phyloP scores from a whole-genome alignment of 2,329 filamentous ascomycete genomes.

The Aciculosporium take region DNA sequence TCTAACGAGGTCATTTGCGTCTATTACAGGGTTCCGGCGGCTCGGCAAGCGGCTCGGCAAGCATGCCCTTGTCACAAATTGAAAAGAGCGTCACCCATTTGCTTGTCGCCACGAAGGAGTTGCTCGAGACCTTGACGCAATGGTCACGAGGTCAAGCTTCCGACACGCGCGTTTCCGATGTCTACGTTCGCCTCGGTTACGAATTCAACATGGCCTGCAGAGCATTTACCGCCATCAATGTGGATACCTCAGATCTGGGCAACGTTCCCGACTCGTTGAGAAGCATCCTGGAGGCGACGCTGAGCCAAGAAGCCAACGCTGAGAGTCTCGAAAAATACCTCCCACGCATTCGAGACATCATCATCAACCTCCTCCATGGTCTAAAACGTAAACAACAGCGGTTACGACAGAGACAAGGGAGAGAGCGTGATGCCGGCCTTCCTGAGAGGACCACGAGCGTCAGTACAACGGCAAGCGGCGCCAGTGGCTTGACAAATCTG shows the following conservation, averaged over 20 bases:
- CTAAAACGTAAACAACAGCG: constrained; percentile 95
- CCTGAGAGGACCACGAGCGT: constrained; percentile 42
- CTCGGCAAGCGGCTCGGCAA: constrained; percentile 40
- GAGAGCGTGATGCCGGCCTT: constrained; percentile 35
- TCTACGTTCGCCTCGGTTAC: constrained; percentile 93
- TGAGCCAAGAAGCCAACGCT: constrained; percentile 90
- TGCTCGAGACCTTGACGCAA: constrained; percentile 91
- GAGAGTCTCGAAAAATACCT: constrained; percentile 89
- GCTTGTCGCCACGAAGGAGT: constrained; percentile 91
- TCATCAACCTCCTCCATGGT: constrained; percentile 91
- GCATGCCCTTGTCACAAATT: constrained; percentile 77
- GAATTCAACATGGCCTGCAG: constrained; percentile 99
- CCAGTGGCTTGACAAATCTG: constrained; percentile 40
- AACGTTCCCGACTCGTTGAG: constrained; percentile 87
- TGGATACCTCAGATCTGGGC: constrained; percentile 85
- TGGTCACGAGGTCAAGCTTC: constrained; percentile 90
- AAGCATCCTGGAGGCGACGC: constrained; percentile 82
- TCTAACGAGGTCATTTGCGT: background rate
- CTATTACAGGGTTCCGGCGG: constrained; percentile 31
- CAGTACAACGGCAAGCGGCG: constrained; percentile 43
- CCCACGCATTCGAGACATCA: constrained; percentile 91
- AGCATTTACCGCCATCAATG: constrained; percentile 91
- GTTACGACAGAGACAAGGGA: constrained; percentile 49
- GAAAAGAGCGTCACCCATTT: constrained; percentile 98
- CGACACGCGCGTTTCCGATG: constrained; percentile 91